phyloP scores from a whole-genome alignment of 1,139 yeast species.

The Protomyces inundatus region DNA sequence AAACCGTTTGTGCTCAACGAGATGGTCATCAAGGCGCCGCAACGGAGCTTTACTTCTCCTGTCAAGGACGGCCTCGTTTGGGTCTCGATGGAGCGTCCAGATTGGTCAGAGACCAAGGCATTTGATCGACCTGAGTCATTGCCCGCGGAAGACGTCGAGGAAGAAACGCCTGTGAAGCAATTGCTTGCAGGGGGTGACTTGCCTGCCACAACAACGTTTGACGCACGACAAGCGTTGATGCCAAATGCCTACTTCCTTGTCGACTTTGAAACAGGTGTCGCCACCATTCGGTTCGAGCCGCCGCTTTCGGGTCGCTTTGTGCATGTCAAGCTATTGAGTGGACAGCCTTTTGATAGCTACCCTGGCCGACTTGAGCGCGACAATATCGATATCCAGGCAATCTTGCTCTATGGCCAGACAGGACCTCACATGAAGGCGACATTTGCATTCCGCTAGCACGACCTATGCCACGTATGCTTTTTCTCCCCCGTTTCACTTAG shows the following conservation, averaged over 20 bases:
- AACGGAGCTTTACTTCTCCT: slow-evolving; percentile 32
- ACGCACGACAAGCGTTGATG: not conserved
- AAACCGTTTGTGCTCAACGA: slow-evolving; percentile 32
- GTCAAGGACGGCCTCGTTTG: slow-evolving; percentile 33
- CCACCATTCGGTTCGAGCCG: slow-evolving; percentile 13
- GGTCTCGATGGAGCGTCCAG: slow-evolving; percentile 30
- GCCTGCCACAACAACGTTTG: slow-evolving; percentile 11
- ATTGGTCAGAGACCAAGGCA: not conserved
- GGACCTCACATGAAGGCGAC: not conserved
- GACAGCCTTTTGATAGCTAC: slow-evolving; percentile 19
- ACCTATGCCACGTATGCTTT: too few relatives aligned
- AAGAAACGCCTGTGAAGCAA: not conserved
- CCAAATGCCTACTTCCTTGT: slow-evolving; percentile 20
- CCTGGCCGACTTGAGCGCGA: slow-evolving; percentile 20
- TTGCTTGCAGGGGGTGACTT: slow-evolving; percentile 8
- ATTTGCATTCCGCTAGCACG: not conserved
- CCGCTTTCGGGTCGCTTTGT: slow-evolving; percentile 17
- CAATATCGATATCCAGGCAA: slow-evolving; percentile 21
- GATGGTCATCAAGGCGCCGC: slow-evolving; percentile 32
- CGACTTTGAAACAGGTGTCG: slow-evolving; percentile 3
- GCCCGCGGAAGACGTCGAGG: not conserved
- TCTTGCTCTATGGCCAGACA: slow-evolving; percentile 9
- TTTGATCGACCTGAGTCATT: slow-evolving; percentile 1
- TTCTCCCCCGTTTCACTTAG: too few relatives aligned
- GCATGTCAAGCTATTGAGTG: slow-evolving; percentile 18